Evolutionary conservation across 1,284 basidiomycete species (phyloP), one percentile per base, ranked within the genome.

Genomic region (Moniliophthora roreri): DNA sequence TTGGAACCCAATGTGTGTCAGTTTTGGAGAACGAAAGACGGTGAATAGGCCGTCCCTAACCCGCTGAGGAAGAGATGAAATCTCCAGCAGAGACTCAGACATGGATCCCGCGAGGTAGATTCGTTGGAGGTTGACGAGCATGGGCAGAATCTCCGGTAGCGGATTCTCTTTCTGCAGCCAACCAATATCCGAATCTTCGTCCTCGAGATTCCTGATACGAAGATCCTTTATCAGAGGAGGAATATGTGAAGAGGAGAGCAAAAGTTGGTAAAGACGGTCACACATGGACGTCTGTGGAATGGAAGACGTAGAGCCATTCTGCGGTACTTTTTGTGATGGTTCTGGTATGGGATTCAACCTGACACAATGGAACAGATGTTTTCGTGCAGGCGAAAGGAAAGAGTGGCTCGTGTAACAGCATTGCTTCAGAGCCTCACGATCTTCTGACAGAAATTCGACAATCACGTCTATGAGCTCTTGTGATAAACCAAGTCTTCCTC

Each of bases 91-190:
- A 1, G 48, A 23, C n/a, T 50, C 48, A 4, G 35, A 39, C 48
- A 50, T 50, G n/a, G 36, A 38, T 8, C 48, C 36, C 21, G 48
- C 48, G 5, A 50, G 7, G 36, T 39, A 50, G 15, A 50, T 38
- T 16, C 48, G 35, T 23, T 50, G 36, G 15, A 50, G 24, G 4
- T 50, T 18, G 23, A 15, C 7, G 4, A 50, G 36, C 38, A 54
- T 38, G 23, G 48, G 38, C 18, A 54, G 48, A 50, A 54, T 28
- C 10, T 44, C 20, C 18, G 53, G 48, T 16, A 54, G 34, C 21
- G 53, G 35, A 45, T 42, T 21, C 21, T 50, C 24, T 23, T 50
- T 28, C 36, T 36, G 35, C 6, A 50, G 37, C 48, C 48, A 50
- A n/a, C 48, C 26, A 10, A 23, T 21, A 10, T n/a, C 10, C 3